Evolutionary conservation across 148 eudicot genomes (phyloP).

Genomic region (Amaranthus hypochondriacus): DNA sequence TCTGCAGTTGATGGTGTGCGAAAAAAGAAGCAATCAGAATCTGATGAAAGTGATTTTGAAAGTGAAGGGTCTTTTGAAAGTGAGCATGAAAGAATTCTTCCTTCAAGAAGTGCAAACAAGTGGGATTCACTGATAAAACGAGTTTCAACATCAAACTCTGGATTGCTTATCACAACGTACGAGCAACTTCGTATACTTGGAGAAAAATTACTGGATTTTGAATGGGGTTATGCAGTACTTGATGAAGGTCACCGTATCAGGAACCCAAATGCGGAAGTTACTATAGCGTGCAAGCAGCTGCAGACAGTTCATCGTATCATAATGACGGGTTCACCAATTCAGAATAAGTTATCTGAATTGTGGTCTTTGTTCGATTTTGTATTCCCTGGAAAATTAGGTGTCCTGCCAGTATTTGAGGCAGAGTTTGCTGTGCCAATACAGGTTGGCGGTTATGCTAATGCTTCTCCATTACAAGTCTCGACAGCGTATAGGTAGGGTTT

Average conservation of each 20-base stretch:
- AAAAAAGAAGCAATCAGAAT: constrained; percentile 46
- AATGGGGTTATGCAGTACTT: constrained; percentile 96
- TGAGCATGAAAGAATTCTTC: constrained; percentile 38
- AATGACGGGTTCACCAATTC: constrained; percentile 99
- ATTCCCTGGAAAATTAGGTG: constrained; percentile 99
- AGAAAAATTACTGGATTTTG: constrained; percentile 70
- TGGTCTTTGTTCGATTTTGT: constrained; percentile 99
- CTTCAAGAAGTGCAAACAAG: constrained; percentile 42
- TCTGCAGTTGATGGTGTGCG: constrained; percentile 56
- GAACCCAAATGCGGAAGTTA: constrained; percentile 94
- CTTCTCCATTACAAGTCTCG: constrained; percentile 93
- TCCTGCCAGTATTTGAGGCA: constrained; percentile 93
- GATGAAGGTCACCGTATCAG: constrained; percentile 98
- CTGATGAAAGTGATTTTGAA: constrained; percentile 65
- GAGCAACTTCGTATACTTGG: constrained; percentile 92
- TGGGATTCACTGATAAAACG: constrained; percentile 84
- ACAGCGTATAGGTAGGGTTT: constrained; percentile 83
- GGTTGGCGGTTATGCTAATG: constrained; percentile 99
- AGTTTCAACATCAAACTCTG: constrained; percentile 68
- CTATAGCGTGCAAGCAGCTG: constrained; percentile 92
- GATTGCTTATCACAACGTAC: constrained; percentile 87
- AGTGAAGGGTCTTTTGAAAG: constrained; percentile 54
- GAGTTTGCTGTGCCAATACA: constrained; percentile 95
- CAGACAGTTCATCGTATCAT: constrained; percentile 98
- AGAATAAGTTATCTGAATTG: constrained; percentile 84